Conservation (phyloP, 2,329 filamentous ascomycete genomes). For the Fusarium sp. region DNA sequence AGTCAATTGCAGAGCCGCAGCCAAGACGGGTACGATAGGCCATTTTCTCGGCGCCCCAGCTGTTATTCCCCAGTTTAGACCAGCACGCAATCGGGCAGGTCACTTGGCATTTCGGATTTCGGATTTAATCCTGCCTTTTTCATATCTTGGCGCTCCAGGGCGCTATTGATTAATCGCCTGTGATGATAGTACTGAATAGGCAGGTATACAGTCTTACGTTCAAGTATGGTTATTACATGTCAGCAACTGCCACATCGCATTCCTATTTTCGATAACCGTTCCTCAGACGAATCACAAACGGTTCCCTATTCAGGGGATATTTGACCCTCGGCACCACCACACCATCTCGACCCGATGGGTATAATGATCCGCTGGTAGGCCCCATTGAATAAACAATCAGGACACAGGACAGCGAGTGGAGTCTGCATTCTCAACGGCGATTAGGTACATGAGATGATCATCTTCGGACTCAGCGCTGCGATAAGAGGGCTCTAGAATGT, state of each 20-base stretch:
- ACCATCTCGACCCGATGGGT: background rate
- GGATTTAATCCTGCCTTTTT: background rate
- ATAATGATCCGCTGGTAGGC: background rate
- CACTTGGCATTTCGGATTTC: background rate
- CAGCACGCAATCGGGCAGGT: constrained; percentile 17
- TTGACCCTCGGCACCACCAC: background rate
- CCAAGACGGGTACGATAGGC: constrained; percentile 4
- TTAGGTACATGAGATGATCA: background rate
- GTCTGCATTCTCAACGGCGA: background rate
- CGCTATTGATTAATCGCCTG: background rate
- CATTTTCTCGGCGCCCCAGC: constrained; percentile 1
- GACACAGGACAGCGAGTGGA: too few relatives aligned
- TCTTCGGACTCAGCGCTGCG: background rate
- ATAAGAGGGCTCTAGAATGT: constrained; percentile 14
- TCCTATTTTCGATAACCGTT: background rate
- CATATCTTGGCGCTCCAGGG: constrained; percentile 1
- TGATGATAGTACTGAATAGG: constrained; percentile 3
- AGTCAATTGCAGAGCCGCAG: constrained; percentile 20
- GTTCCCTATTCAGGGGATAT: background rate
- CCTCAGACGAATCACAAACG: background rate
- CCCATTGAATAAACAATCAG: background rate
- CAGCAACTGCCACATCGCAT: background rate
- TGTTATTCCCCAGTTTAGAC: background rate
- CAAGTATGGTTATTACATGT: background rate
- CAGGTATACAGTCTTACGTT: constrained; percentile 5